Conservation (phyloP, 306 rosid genomes). For the Ceratonia siliqua region DNA sequence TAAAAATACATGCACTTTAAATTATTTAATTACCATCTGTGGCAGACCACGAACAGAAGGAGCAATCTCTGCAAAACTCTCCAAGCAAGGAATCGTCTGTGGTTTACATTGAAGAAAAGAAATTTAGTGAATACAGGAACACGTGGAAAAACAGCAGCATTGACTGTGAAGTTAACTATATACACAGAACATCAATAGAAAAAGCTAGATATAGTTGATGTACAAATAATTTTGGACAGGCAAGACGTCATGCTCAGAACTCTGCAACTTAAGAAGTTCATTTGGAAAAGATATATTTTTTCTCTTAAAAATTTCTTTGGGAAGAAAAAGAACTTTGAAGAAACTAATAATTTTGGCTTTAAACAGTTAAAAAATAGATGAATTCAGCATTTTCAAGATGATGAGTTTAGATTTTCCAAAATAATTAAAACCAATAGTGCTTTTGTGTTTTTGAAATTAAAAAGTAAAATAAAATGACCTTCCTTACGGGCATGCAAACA, state of each 20-base stretch:
- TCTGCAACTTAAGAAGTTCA: not conserved
- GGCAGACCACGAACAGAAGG: constrained; percentile 83
- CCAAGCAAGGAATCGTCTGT: constrained; percentile 96
- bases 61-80: constrained; percentile 72
- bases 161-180: constrained; percentile 15
- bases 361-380: too few species aligned
- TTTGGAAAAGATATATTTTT: not conserved
- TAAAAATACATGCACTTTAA: constrained; percentile 3
- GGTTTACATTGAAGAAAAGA: constrained; percentile 30
- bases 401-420: too few species aligned
- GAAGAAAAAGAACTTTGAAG: not conserved
- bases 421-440: too few species aligned
- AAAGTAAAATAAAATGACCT: too few species aligned
- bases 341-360: not conserved
- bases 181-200: constrained; percentile 8
- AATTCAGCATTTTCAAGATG: too few species aligned
- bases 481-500: too few species aligned
- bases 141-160: not conserved
- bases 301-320: not conserved
- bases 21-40: constrained; percentile 67
- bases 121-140: constrained; percentile 14
- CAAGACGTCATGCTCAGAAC: not conserved
- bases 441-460: too few species aligned
- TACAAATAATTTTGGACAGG: not conserved
- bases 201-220: not conserved